Percentiles rank a stretch among this genome's conserved stretches.
Evolutionary conservation across 2,329 filamentous ascomycete genomes (phyloP).

Genomic region (Pyrenochaeta sp.): DNA sequence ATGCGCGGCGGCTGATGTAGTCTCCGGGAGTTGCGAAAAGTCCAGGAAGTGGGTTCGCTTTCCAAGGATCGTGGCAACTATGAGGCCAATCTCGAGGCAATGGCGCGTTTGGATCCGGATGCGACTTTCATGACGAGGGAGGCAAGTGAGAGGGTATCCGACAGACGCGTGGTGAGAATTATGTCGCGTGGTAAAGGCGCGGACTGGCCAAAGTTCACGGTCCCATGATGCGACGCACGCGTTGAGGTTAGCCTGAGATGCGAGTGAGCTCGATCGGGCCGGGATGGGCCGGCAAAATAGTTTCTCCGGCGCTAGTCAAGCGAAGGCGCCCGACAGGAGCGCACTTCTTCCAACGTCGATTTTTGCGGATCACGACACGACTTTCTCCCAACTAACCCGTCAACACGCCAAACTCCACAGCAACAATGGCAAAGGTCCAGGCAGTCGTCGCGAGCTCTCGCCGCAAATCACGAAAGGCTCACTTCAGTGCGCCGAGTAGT

Average conservation of each 20-base stretch:
- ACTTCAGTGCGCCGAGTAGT: conserved; percentile 95
- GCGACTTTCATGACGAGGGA: too few species aligned
- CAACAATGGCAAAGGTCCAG: conserved; percentile 77
- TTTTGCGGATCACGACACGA: conserved; percentile 24
- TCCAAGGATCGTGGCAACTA: too few species aligned
- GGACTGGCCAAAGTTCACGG: conserved; percentile 8
- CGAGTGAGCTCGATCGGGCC: not conserved
- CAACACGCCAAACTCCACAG: conserved; percentile 43
- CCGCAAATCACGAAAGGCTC: conserved; percentile 98
- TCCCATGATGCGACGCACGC: conserved; percentile 13
- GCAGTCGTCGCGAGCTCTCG: conserved; percentile 74
- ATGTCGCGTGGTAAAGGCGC: conserved; percentile 15
- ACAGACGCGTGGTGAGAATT: too few species aligned
- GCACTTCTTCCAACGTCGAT: conserved; percentile 21
- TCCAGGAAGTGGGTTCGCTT: too few species aligned
- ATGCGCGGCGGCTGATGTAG: too few species aligned
- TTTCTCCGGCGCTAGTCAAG: conserved; percentile 21
- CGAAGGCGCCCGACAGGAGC: conserved; percentile 13
- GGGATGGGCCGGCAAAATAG: conserved; percentile 11
- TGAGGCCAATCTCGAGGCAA: too few species aligned
- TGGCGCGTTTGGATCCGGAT: too few species aligned
- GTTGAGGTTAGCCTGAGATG: too few species aligned
- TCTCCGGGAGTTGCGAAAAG: too few species aligned
- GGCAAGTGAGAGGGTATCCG: too few species aligned
- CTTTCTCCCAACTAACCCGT: conserved; percentile 37